A percentile compares a stretch with the other conserved stretches of the same genome.
These are phyloP conservation scores for Colletotrichum plurivorum DNA, from an alignment of 2,329 filamentous ascomycete species.

Conservation along the genomic window DNA sequence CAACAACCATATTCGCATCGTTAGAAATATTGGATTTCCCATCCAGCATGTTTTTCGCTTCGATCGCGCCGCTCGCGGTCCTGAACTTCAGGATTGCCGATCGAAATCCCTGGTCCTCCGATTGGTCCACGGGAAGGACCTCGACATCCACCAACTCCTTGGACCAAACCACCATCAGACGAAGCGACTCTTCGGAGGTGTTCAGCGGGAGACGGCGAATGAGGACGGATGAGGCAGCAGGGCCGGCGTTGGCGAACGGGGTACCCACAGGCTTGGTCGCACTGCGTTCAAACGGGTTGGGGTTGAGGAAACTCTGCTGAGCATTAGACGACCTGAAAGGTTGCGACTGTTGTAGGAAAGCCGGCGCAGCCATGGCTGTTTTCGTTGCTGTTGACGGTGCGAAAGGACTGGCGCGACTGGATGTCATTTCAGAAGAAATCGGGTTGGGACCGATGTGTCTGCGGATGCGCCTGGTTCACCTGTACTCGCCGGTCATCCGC, in stretches of 20 bases:
- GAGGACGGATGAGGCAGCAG: slow-evolving; percentile 58
- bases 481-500: slow-evolving; percentile 49
- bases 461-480: slow-evolving; percentile 44
- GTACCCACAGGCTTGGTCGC: slow-evolving; percentile 56
- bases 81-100: slow-evolving; percentile 69
- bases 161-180: slow-evolving; percentile 72
- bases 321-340: slow-evolving; percentile 55
- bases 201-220: slow-evolving; percentile 69
- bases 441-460: slow-evolving; percentile 45
- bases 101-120: slow-evolving; percentile 64
- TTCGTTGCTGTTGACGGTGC: slow-evolving; percentile 47
- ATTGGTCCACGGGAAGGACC: slow-evolving; percentile 63
- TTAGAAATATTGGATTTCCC: slow-evolving; percentile 67
- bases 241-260: slow-evolving; percentile 53
- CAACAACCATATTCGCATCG: slow-evolving; percentile 68
- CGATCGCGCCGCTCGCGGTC: slow-evolving; percentile 65
- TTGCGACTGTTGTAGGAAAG: slow-evolving; percentile 58
- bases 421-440: slow-evolving; percentile 42
- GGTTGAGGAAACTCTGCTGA: slow-evolving; percentile 52
- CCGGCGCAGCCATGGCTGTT: slow-evolving; percentile 60
- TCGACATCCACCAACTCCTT: slow-evolving; percentile 68
- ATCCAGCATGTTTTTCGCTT: slow-evolving; percentile 71
- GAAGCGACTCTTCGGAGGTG: slow-evolving; percentile 67
- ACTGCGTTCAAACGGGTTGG: slow-evolving; percentile 59
- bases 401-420: slow-evolving; percentile 52